Conservation (phyloP, 352 stramenopile genomes). For the Pythium vanterpoolii region DNA sequence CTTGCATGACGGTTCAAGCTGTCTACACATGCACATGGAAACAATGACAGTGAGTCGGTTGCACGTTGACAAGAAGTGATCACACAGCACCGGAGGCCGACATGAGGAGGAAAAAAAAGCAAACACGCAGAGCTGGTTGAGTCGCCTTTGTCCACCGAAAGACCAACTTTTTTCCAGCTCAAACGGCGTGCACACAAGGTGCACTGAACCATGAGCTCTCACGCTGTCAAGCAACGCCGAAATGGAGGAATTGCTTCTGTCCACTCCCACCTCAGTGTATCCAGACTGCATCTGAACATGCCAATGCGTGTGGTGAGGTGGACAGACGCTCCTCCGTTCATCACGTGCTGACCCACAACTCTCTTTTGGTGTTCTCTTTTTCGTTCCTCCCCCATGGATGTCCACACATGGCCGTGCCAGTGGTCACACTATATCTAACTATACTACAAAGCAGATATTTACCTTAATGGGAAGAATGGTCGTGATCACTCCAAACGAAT, state of each 20-base stretch:
- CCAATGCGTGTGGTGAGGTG: neutral
- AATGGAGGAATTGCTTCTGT: neutral
- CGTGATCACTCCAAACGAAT: neutral
- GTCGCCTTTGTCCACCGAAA: neutral
- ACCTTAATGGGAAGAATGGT: neutral
- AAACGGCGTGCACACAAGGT: neutral
- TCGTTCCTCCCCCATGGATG: neutral
- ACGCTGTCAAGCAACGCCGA: neutral
- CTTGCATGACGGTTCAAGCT: conserved; percentile 11
- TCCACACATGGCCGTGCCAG: neutral
- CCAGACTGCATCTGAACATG: neutral
- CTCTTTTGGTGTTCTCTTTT: neutral
- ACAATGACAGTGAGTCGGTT: neutral
- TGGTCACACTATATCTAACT: neutral
- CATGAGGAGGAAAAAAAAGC: neutral
- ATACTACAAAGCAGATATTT: neutral
- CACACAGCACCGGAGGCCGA: neutral
- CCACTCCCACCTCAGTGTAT: neutral
- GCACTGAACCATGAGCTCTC: neutral
- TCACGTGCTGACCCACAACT: neutral
- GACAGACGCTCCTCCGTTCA: neutral
- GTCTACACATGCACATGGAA: conserved; percentile 2
- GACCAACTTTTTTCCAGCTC: neutral
- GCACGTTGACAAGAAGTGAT: conserved; percentile 1
- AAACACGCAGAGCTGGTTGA: too few relatives aligned